These are phyloP conservation scores for Besnoitia besnoiti DNA, from an alignment of 169 alveolate genomes.

Conservation along the genomic window DNA sequence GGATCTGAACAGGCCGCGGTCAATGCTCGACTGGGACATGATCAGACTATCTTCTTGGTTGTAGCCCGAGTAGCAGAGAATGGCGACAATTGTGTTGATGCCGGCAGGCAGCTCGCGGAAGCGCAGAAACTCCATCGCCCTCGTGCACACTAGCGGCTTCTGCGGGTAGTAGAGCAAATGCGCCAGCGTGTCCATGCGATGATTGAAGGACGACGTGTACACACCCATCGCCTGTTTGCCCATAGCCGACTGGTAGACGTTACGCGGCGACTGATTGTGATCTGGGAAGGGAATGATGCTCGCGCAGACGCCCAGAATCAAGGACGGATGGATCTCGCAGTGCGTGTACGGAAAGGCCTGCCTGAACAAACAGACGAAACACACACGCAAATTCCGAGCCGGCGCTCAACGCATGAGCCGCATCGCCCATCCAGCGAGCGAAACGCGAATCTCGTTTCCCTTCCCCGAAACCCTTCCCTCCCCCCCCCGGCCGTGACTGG, in stretches of 20 bases:
- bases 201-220: conserved; percentile 96
- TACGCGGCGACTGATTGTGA: conserved; percentile 99
- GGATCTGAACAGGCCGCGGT: conserved; percentile 98
- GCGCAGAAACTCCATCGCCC: conserved; percentile 97
- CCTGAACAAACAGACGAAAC: neutral
- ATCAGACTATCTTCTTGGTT: conserved; percentile 99
- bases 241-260: conserved; percentile 99
- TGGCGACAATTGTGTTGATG: conserved; percentile 96
- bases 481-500: too few species aligned
- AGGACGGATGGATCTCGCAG: conserved; percentile 99
- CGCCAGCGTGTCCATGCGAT: conserved; percentile 98
- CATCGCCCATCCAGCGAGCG: neutral
- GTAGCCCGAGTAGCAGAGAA: conserved; percentile 99
- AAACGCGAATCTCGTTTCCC: too few species aligned
- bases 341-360: conserved; percentile 93
- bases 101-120: conserved; percentile 99
- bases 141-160: conserved; percentile 98
- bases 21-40: conserved; percentile 96
- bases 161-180: conserved; percentile 98
- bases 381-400: conserved; percentile 41
- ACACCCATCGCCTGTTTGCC: conserved; percentile 99
- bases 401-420: neutral
- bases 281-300: conserved; percentile 99
- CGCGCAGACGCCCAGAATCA: conserved; percentile 99
- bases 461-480: too few species aligned